These are phyloP conservation scores for Pachyrhizus erosus DNA, from an alignment of 306 rosid genomes.

Conservation along the genomic window DNA sequence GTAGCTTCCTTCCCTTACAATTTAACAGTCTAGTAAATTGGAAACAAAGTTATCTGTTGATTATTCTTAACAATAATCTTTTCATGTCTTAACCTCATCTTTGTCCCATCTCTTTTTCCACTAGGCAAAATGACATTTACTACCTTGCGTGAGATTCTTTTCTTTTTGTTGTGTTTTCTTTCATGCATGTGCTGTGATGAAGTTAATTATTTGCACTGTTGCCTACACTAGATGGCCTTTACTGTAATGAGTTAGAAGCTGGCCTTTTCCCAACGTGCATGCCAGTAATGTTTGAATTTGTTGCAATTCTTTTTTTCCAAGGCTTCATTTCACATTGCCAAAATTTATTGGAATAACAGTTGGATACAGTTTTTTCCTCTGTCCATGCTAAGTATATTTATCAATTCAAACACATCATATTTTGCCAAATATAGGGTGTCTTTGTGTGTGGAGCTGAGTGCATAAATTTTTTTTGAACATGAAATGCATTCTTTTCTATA, in stretches of 20 bases:
- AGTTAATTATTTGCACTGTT: conserved; percentile 30
- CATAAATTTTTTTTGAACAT: conserved; percentile 1
- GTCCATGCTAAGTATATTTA: conserved; percentile 5
- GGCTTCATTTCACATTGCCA: conserved; percentile 8
- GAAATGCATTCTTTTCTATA: conserved; percentile 6
- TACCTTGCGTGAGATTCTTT: conserved; percentile 19
- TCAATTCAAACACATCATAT: conserved; percentile 2
- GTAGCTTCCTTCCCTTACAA: conserved; percentile 38
- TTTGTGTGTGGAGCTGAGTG: not conserved
- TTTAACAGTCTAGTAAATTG: conserved; percentile 16
- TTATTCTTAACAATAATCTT: conserved; percentile 6
- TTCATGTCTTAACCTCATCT: conserved; percentile 26
- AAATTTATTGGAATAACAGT: not conserved
- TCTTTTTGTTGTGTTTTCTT: not conserved
- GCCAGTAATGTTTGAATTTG: conserved; percentile 5
- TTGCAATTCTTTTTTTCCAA: not conserved
- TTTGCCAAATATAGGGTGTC: not conserved
- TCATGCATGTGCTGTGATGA: not conserved
- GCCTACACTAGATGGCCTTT: conserved; percentile 12
- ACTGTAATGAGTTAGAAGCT: conserved; percentile 34
- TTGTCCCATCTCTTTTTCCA: conserved; percentile 8
- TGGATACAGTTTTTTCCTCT: not conserved
- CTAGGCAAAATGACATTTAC: conserved; percentile 12
- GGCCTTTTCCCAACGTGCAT: not conserved
- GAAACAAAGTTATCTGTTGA: not conserved